Evolutionary conservation across 1,284 basidiomycete species (phyloP).

Genomic region (Naganishia cerealis): DNA sequence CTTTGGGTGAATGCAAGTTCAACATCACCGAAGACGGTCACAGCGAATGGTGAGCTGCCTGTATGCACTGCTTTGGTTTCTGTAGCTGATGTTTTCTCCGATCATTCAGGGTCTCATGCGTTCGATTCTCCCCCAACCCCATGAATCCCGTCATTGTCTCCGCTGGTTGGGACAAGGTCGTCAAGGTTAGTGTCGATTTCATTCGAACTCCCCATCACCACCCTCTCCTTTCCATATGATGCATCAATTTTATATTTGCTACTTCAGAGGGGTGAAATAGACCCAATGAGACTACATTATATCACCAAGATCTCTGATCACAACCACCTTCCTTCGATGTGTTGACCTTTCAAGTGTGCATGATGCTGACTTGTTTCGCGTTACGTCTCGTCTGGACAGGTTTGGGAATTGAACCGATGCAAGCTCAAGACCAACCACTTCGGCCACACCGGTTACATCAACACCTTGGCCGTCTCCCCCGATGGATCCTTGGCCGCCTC

Average conservation of each 20-base stretch:
- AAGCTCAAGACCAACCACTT: slow-evolving; percentile 99
- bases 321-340: background rate
- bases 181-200: slow-evolving; percentile 73
- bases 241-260: slow-evolving; percentile 70
- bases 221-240: slow-evolving; percentile 51
- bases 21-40: slow-evolving; percentile 99
- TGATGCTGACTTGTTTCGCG: slow-evolving; percentile 11
- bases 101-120: slow-evolving; percentile 84
- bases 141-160: slow-evolving; percentile 98
- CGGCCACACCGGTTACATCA: slow-evolving; percentile 99
- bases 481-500: slow-evolving; percentile 99
- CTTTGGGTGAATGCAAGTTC: slow-evolving; percentile 99
- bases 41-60: slow-evolving; percentile 72
- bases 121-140: slow-evolving; percentile 98
- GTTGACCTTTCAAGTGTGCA: background rate
- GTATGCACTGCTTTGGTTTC: slow-evolving; percentile 39
- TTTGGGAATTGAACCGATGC: slow-evolving; percentile 99
- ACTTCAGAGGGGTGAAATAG: slow-evolving; percentile 69
- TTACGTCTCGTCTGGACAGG: slow-evolving; percentile 59
- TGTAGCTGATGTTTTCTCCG: background rate
- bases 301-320: slow-evolving; percentile 76
- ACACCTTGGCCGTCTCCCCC: slow-evolving; percentile 96
- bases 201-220: slow-evolving; percentile 38
- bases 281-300: slow-evolving; percentile 68
- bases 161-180: slow-evolving; percentile 99